Evolutionary conservation across 2,329 filamentous ascomycete genomes (phyloP), one percentile per base, ranked within the genome.

Genomic region (Aspergillus niger): DNA sequence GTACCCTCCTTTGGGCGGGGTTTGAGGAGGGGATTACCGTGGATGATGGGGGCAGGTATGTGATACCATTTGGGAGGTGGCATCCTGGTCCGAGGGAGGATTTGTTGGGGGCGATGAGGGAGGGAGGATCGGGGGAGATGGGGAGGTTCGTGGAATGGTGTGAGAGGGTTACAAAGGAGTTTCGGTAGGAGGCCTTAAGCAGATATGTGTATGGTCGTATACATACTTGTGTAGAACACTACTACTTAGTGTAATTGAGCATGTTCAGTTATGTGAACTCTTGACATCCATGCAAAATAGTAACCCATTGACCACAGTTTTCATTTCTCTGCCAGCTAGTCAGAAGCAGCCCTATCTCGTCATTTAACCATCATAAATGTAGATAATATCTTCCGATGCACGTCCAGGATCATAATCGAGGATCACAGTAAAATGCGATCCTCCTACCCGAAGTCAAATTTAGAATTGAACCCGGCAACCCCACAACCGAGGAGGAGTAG

Each of bases 81-180:
- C 41, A 49, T 47, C 41, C 50, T 1, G 17, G 17, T 8, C 57
- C 50, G 3, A 15, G 57, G 11, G 15, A 11, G 24, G 28, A 59
- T 24, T 48, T 54, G 24, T 1, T 59, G 32, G 57, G 24, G n/a
- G 57, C 57, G 15, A 55, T 59, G n/a, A 48, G 26, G 30, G 50
- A 54, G 13, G 51, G 50, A 8, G 28, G 38, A 8, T 26, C 43
- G 13, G 57, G 39, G 3, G 11, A 39, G 4, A 44, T 13, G 38
- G 26, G 2, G 47, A 8, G 1, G 15, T 50, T 50, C n/a, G 47
- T 11, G n/a, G 10, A 10, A 15, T 49, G 26, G 47, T 49, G 47
- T 20, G 47, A 49, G 24, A 7, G 7, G 36, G 28, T 43, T 11
- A 38, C 26, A n/a, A 32, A 8, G 56, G 39, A 47, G 39, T 24